Percentiles rank a stretch among this genome's conserved stretches.
These are phyloP conservation scores for Ophiocordyceps camponoti-saundersi DNA, from an alignment of 2,329 filamentous ascomycete genomes.

Conservation along the genomic window DNA sequence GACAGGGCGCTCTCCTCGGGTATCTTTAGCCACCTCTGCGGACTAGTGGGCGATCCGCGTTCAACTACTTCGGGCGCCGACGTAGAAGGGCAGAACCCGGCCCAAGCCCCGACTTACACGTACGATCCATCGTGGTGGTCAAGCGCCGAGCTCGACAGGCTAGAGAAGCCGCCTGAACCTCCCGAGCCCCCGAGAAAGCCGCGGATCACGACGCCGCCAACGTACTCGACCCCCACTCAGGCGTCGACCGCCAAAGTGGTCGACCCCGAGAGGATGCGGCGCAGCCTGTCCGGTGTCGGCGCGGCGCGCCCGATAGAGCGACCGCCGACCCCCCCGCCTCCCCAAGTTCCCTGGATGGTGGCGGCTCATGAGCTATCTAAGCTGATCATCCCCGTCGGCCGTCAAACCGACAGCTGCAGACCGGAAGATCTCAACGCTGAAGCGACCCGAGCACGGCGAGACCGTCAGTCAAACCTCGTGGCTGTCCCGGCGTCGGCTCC, in stretches of 20 bases:
- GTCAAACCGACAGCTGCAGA: constrained; percentile 59
- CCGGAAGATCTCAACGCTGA: constrained; percentile 64
- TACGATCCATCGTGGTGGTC: constrained; percentile 64
- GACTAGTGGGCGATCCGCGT: constrained; percentile 48
- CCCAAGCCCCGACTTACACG: constrained; percentile 15
- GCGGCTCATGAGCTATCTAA: constrained; percentile 74
- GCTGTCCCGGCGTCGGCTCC: constrained; percentile 10
- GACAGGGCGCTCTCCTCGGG: constrained; percentile 80
- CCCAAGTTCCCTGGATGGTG: constrained; percentile 70
- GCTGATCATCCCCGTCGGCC: constrained; percentile 58
- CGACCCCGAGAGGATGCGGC: constrained; percentile 46
- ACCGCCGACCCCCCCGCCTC: constrained; percentile 49
- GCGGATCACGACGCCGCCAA: constrained; percentile 42
- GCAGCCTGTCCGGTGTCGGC: constrained; percentile 40
- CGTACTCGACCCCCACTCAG: constrained; percentile 76
- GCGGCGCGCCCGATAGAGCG: constrained; percentile 12
- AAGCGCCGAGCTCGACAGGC: constrained; percentile 42
- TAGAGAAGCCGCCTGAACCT: constrained; percentile 43
- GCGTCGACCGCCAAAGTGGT: constrained; percentile 71
- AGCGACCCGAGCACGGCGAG: constrained; percentile 43
- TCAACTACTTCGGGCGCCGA: constrained; percentile 30
- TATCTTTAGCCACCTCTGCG: constrained; percentile 77
- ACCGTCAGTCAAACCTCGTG: constrained; percentile 39
- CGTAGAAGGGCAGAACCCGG: neutral
- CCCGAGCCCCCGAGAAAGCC: constrained; percentile 33